A percentile compares a stretch with the other conserved stretches of the same genome.
These are phyloP conservation scores for Moelleriella libera DNA, from an alignment of 2,329 filamentous ascomycete species.

Conservation along the genomic window DNA sequence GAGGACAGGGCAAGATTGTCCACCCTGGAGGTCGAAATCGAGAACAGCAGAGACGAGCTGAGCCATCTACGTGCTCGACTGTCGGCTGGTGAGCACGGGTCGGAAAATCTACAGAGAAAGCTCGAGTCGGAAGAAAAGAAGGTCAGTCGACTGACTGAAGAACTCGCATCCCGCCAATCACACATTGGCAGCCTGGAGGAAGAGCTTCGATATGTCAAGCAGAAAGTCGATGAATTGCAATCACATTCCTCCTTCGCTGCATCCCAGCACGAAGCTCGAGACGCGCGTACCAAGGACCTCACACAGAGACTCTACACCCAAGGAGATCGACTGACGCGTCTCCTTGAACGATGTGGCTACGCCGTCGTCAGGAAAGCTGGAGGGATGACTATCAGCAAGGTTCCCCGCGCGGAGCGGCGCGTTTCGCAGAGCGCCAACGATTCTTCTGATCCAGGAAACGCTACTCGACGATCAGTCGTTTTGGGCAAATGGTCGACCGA, in stretches of 20 bases:
- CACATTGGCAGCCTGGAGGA: constrained; percentile 63
- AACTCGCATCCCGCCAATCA: constrained; percentile 63
- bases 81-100: constrained; percentile 71
- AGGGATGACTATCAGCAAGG: constrained; percentile 61
- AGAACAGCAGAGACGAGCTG: constrained; percentile 56
- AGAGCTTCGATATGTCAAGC: constrained; percentile 54
- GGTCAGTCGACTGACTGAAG: constrained; percentile 50
- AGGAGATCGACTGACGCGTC: constrained; percentile 67
- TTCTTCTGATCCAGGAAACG: constrained; percentile 40
- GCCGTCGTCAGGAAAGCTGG: constrained; percentile 61
- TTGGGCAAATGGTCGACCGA: constrained; percentile 42
- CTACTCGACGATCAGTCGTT: constrained; percentile 38
- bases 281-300: constrained; percentile 63
- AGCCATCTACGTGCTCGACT: constrained; percentile 55
- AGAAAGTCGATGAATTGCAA: constrained; percentile 44
- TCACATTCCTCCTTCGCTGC: constrained; percentile 34
- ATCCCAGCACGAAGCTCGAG: constrained; percentile 53
- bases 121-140: constrained; percentile 64
- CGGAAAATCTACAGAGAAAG: constrained; percentile 60
- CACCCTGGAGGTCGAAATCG: constrained; percentile 42
- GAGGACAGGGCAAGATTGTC: constrained; percentile 38
- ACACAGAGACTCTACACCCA: constrained; percentile 73
- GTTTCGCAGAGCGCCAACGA: constrained; percentile 39
- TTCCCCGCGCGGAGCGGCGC: constrained; percentile 42
- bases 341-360: constrained; percentile 81